These are phyloP conservation scores for Chytridium lagenaria DNA, from an alignment of 371 early-diverging fungal species.

Conservation along the genomic window DNA sequence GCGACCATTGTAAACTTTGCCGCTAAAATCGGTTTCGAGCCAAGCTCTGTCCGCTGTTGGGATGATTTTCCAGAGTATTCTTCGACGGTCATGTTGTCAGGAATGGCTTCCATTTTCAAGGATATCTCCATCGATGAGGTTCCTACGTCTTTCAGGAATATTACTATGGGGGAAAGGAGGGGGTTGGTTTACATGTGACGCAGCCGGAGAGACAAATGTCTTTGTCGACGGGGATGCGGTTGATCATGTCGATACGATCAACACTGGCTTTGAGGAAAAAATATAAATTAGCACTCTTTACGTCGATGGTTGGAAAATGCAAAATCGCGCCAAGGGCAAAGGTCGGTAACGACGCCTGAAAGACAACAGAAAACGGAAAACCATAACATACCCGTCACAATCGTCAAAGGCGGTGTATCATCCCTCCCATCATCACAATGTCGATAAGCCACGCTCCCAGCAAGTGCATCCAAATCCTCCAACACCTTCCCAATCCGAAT, in stretches of 20 bases:
- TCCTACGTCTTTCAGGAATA: slow-evolving; percentile 68
- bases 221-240: slow-evolving; percentile 64
- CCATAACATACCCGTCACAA: slow-evolving; percentile 64
- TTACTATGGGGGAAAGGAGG: slow-evolving; percentile 1
- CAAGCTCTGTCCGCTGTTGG: slow-evolving; percentile 19
- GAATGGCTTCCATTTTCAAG: slow-evolving; percentile 71
- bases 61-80: slow-evolving; percentile 15
- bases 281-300: too few relatives aligned
- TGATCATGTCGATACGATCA: slow-evolving; percentile 84
- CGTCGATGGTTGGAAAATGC: too few relatives aligned
- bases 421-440: slow-evolving; percentile 72
- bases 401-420: slow-evolving; percentile 67
- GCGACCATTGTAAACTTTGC: slow-evolving; percentile 94
- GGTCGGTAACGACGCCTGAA: background rate
- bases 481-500: slow-evolving; percentile 61
- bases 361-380: background rate
- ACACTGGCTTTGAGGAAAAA: slow-evolving; percentile 71
- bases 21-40: slow-evolving; percentile 57
- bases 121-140: slow-evolving; percentile 90
- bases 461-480: slow-evolving; percentile 85
- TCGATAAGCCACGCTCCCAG: slow-evolving; percentile 80
- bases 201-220: slow-evolving; percentile 78
- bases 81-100: slow-evolving; percentile 24
- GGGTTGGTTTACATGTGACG: slow-evolving; percentile 38
- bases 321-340: background rate